Conservation (phyloP, 169 alveolate genomes). For the Babesia gibsoni region DNA sequence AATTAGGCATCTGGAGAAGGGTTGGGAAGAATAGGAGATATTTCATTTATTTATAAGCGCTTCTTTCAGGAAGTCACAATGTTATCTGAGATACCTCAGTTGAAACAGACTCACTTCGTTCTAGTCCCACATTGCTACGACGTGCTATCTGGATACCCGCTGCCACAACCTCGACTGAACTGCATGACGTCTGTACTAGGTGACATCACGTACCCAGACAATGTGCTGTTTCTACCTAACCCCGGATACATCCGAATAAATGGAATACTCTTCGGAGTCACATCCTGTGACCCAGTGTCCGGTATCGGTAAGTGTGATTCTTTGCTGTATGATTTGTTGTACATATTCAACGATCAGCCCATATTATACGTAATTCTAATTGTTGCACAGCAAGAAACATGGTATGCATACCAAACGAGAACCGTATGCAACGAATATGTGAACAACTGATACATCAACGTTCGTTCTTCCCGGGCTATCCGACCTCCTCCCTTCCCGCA, state of each 20-base stretch:
- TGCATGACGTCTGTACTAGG: conserved; percentile 11
- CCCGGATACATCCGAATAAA: conserved; percentile 54
- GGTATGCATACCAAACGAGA: conserved; percentile 58
- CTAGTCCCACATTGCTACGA: conserved; percentile 65
- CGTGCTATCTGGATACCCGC: conserved; percentile 52
- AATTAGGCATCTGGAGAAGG: conserved; percentile 46
- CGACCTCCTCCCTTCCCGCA: conserved; percentile 57
- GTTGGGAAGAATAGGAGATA: conserved; percentile 47
- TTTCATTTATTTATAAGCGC: conserved; percentile 38
- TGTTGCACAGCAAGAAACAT: conserved; percentile 45
- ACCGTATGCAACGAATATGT: conserved; percentile 11
- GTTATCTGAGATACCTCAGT: conserved; percentile 6
- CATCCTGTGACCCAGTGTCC: conserved; percentile 64
- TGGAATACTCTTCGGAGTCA: conserved; percentile 51
- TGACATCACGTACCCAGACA: conserved; percentile 19
- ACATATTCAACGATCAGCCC: neutral
- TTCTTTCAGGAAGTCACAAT: conserved; percentile 43
- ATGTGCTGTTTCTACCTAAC: conserved; percentile 57
- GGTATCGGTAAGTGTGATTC: conserved; percentile 47
- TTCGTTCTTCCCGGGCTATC: conserved; percentile 64
- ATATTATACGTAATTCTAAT: neutral
- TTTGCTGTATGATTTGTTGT: neutral
- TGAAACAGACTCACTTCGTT: conserved; percentile 42
- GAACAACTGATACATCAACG: conserved; percentile 57
- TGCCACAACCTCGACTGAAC: conserved; percentile 67